A percentile compares a stretch with the other conserved stretches of the same genome.
Evolutionary conservation across 768 basidiomycete species (phyloP).

Genomic region (Hebeloma cylindrosporum): DNA sequence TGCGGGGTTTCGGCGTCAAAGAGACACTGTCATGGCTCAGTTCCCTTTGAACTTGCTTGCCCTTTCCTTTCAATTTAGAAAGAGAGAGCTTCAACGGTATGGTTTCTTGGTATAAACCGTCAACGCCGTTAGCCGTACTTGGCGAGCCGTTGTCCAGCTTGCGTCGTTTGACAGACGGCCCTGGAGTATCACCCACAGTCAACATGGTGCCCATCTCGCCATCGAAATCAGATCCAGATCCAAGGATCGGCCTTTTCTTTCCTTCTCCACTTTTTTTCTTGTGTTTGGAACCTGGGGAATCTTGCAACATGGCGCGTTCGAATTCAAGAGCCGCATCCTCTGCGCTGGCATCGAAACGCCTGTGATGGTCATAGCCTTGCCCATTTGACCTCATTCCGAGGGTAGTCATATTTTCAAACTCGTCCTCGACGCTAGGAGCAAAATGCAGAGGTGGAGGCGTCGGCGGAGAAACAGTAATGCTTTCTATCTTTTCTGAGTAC

Average conservation of each 20-base stretch:
- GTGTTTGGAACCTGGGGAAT: conserved; percentile 28
- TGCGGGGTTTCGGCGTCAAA: conserved; percentile 53
- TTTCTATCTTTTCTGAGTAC: conserved; percentile 52
- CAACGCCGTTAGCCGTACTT: conserved; percentile 48
- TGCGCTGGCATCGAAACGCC: conserved; percentile 34
- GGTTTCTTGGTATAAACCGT: conserved; percentile 39
- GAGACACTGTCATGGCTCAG: conserved; percentile 59
- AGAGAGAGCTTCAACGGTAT: conserved; percentile 38
- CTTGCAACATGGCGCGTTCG: conserved; percentile 55
- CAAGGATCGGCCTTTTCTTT: conserved; percentile 50
- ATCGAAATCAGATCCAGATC: conserved; percentile 51
- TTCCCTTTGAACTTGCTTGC: conserved; percentile 50
- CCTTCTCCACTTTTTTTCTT: conserved; percentile 48
- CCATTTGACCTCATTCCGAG: conserved; percentile 28
- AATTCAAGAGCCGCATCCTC: conserved; percentile 60
- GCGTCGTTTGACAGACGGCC: conserved; percentile 59
- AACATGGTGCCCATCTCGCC: conserved; percentile 54
- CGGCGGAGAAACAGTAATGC: conserved; percentile 39
- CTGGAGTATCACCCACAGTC: conserved; percentile 34
- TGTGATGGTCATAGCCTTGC: conserved; percentile 30
- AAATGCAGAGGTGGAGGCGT: conserved; percentile 28
- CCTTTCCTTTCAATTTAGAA: conserved; percentile 55
- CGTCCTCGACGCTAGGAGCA: conserved; percentile 27
- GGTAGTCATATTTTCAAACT: conserved; percentile 26
- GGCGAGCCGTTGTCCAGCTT: conserved; percentile 48